These are phyloP conservation scores for Chenopodium formosanum DNA, from an alignment of 148 eudicot genomes.

Conservation along the genomic window DNA sequence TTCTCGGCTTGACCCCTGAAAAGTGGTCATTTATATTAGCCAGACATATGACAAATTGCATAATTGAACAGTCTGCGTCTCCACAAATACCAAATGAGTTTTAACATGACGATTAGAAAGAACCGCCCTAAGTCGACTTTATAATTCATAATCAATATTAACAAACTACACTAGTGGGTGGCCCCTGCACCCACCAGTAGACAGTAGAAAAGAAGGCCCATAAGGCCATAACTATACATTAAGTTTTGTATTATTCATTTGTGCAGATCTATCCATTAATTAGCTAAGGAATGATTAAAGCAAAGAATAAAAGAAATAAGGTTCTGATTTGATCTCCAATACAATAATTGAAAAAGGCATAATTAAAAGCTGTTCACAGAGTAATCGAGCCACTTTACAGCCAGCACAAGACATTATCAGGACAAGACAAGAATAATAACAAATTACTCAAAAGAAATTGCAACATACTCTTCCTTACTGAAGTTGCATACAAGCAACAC, in stretches of 20 bases:
- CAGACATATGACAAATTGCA: neutral
- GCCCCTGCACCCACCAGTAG: slow-evolving; percentile 10
- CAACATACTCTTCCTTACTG: neutral
- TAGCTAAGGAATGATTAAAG: slow-evolving; percentile 27
- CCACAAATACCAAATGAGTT: neutral
- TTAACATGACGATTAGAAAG: slow-evolving; percentile 9
- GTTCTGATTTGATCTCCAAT: slow-evolving; percentile 28
- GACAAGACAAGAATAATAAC: slow-evolving; percentile 36
- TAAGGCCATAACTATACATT: slow-evolving; percentile 22
- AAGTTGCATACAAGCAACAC: neutral
- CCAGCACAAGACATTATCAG: slow-evolving; percentile 35
- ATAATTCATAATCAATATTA: slow-evolving; percentile 3
- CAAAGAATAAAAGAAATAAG: slow-evolving; percentile 26
- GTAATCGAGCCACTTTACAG: slow-evolving; percentile 40
- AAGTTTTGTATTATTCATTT: slow-evolving; percentile 14
- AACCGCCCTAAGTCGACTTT: neutral
- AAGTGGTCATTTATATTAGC: slow-evolving; percentile 25
- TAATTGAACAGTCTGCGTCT: neutral
- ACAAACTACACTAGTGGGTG: slow-evolving; percentile 16
- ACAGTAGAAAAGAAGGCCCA: slow-evolving; percentile 25
- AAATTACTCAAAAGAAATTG: slow-evolving; percentile 19
- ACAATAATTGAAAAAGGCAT: slow-evolving; percentile 33
- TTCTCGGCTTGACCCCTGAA: slow-evolving; percentile 95
- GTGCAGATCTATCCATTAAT: slow-evolving; percentile 23
- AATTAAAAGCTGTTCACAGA: slow-evolving; percentile 20